phyloP scores from a whole-genome alignment of 1,284 basidiomycete species.

The Puccinia novopanici region DNA sequence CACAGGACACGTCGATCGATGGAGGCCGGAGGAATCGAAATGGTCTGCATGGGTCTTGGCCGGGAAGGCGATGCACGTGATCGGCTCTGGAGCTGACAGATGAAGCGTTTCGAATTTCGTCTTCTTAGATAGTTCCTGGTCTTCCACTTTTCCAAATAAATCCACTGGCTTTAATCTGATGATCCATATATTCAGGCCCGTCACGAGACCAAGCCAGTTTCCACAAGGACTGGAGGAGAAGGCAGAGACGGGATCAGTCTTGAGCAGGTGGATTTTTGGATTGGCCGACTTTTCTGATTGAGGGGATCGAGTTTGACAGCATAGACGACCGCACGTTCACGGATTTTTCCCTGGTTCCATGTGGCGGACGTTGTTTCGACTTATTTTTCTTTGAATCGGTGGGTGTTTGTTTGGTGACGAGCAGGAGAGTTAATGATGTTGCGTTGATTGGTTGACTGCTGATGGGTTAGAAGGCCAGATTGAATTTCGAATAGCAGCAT shows the following conservation, averaged over 20 bases:
- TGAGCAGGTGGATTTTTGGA: conserved; percentile 17
- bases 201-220: conserved; percentile 46
- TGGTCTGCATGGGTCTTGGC: conserved; percentile 40
- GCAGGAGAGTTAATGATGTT: conserved; percentile 7
- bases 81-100: conserved; percentile 27
- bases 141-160: conserved; percentile 7
- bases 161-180: conserved; percentile 24
- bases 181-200: conserved; percentile 36
- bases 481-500: conserved; percentile 14
- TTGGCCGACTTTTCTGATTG: neutral
- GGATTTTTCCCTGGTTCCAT: conserved; percentile 6
- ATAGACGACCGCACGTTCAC: conserved; percentile 17
- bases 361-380: neutral
- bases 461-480: neutral
- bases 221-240: conserved; percentile 37
- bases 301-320: conserved; percentile 17
- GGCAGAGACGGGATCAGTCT: conserved; percentile 15
- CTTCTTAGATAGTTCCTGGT: conserved; percentile 15
- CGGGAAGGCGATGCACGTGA: conserved; percentile 49
- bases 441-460: conserved; percentile 12
- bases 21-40: conserved; percentile 27
- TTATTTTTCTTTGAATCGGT: neutral
- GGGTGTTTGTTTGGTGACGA: conserved; percentile 2
- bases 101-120: conserved; percentile 23
- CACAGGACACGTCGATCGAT: conserved; percentile 30